Conservation (phyloP, 192 early-diverging fungal genomes). For the Chytriomyces confervae region DNA sequence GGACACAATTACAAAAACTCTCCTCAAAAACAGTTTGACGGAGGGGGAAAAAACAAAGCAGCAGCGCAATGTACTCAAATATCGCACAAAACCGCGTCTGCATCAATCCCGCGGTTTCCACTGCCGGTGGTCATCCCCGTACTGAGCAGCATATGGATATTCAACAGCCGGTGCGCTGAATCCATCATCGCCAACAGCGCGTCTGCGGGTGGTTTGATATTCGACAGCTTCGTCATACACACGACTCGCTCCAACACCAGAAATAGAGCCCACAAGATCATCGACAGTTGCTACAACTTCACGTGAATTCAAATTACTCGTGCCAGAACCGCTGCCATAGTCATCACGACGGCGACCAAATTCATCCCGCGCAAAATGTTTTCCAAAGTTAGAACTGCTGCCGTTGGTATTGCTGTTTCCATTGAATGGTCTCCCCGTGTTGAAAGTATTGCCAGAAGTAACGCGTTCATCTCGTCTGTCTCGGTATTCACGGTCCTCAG, state of each 20-base stretch:
- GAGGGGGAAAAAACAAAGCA: too few relatives aligned
- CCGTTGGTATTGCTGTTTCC: not conserved
- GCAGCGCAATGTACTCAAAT: too few relatives aligned
- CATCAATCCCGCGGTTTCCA: constrained; percentile 2
- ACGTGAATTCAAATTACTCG: not conserved
- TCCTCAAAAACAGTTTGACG: too few relatives aligned
- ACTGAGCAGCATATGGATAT: not conserved
- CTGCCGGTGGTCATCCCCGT: not conserved
- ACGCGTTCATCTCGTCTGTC: not conserved
- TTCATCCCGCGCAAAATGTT: not conserved
- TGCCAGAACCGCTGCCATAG: not conserved
- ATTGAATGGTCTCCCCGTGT: not conserved
- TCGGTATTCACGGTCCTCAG: not conserved
- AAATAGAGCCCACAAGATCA: too few relatives aligned
- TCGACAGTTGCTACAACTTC: not conserved
- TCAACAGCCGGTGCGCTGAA: not conserved
- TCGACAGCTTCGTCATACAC: not conserved
- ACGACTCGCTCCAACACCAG: not conserved
- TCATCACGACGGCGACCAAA: not conserved
- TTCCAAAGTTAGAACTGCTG: not conserved
- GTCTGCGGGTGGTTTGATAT: not conserved
- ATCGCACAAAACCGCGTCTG: not conserved
- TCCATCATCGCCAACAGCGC: not conserved
- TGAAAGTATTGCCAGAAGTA: not conserved
- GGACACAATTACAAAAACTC: too few relatives aligned